Conservation (phyloP, 768 basidiomycete genomes). For the Zangia roseola region DNA sequence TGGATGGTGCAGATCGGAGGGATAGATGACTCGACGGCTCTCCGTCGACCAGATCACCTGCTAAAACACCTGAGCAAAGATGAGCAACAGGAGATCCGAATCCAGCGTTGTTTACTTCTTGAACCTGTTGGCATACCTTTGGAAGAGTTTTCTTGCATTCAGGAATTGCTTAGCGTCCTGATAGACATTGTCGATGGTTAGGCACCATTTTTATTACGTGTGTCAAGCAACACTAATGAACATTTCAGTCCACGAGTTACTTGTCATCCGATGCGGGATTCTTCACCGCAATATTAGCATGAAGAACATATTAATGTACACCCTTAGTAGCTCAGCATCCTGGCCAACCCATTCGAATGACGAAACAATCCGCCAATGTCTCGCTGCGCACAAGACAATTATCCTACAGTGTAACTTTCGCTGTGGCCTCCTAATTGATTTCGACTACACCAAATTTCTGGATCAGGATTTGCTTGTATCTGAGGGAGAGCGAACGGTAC, state of each 20-base stretch:
- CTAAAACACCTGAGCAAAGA: too few species aligned
- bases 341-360: neutral
- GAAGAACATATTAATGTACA: neutral
- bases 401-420: neutral
- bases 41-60: neutral
- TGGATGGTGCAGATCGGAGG: neutral
- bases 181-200: neutral
- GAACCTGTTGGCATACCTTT: neutral
- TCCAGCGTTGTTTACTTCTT: neutral
- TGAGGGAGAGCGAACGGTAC: neutral
- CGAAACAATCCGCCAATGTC: too few species aligned
- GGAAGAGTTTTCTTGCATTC: neutral
- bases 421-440: constrained; percentile 3
- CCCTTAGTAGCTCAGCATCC: too few species aligned
- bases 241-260: neutral
- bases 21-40: neutral
- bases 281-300: neutral
- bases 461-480: neutral
- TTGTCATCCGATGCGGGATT: neutral
- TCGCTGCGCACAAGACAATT: neutral
- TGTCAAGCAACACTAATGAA: neutral
- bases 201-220: neutral
- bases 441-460: neutral
- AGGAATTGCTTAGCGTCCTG: neutral
- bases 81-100: neutral